These are phyloP conservation scores for Isabelozyma gotoi DNA, from an alignment of 805 yeast species.

Conservation along the genomic window DNA sequence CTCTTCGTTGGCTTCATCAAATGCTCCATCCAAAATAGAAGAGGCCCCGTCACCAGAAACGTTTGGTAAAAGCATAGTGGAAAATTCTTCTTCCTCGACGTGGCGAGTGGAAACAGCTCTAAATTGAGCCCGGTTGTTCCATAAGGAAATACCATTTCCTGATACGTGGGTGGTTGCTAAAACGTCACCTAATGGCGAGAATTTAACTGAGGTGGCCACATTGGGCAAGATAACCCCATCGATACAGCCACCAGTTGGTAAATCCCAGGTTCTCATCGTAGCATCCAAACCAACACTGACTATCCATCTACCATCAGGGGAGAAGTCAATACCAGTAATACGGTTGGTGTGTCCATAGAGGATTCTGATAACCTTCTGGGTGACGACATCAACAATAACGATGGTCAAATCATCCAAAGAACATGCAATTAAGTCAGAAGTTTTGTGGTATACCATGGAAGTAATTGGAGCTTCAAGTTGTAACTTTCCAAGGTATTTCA, in stretches of 20 bases:
- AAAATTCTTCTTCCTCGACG: constrained; percentile 73
- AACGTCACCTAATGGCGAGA: constrained; percentile 86
- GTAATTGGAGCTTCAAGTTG: constrained; percentile 78
- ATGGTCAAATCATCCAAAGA: constrained; percentile 85
- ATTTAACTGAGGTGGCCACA: constrained; percentile 77
- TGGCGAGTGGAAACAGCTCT: constrained; percentile 71
- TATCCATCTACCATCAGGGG: constrained; percentile 95
- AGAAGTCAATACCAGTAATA: constrained; percentile 83
- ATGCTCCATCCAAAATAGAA: constrained; percentile 74
- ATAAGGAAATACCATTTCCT: constrained; percentile 84
- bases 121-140: constrained; percentile 92
- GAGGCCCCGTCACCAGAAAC: constrained; percentile 77
- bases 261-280: constrained; percentile 93
- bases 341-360: constrained; percentile 88
- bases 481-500: constrained; percentile 64
- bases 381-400: constrained; percentile 76
- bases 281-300: constrained; percentile 80
- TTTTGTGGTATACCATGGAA: constrained; percentile 69
- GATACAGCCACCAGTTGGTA: constrained; percentile 95
- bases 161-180: constrained; percentile 90
- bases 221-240: constrained; percentile 80
- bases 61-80: constrained; percentile 64
- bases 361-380: constrained; percentile 81
- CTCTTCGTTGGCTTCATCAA: constrained; percentile 43
- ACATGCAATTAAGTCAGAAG: constrained; percentile 82